These are phyloP conservation scores for Litsea cubeba DNA, from an alignment of 164 flowering plant species.

Conservation along the genomic window DNA sequence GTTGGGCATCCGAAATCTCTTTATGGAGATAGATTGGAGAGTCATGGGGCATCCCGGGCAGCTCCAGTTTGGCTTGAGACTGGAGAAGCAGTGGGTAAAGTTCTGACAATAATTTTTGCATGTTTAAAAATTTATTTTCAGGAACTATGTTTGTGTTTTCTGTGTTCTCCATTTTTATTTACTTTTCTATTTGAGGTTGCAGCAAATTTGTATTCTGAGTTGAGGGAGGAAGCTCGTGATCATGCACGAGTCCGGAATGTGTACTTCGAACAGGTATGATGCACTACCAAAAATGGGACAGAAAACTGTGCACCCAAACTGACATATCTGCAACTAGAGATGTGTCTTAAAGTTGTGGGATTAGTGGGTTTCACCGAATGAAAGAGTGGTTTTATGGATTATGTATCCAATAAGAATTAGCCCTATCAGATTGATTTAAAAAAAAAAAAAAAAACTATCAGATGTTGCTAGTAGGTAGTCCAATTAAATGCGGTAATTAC, in stretches of 20 bases:
- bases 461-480: no score
- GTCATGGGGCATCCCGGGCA: conserved; percentile 52
- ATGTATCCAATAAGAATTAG: no score
- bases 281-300: no score
- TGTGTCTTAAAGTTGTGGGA: no score
- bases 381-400: no score
- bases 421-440: no score
- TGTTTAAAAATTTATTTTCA: background rate
- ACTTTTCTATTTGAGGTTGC: conserved; percentile 37
- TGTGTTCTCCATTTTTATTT: conserved; percentile 23
- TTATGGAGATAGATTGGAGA: conserved; percentile 58
- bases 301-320: no score
- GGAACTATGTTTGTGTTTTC: conserved; percentile 5
- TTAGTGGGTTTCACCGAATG: no score
- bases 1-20: conserved; percentile 49
- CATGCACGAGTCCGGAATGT: conserved; percentile 92
- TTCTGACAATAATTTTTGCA: conserved; percentile 5
- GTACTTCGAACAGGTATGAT: conserved; percentile 87
- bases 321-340: no score
- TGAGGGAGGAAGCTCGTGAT: conserved; percentile 93
- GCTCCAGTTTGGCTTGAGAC: conserved; percentile 95
- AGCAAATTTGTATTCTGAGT: conserved; percentile 87
- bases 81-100: conserved; percentile 94
- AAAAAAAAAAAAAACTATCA: no score
- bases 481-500: no score